Conservation (phyloP, 2,329 filamentous ascomycete genomes). For the Dryadomyces sulphureus region DNA sequence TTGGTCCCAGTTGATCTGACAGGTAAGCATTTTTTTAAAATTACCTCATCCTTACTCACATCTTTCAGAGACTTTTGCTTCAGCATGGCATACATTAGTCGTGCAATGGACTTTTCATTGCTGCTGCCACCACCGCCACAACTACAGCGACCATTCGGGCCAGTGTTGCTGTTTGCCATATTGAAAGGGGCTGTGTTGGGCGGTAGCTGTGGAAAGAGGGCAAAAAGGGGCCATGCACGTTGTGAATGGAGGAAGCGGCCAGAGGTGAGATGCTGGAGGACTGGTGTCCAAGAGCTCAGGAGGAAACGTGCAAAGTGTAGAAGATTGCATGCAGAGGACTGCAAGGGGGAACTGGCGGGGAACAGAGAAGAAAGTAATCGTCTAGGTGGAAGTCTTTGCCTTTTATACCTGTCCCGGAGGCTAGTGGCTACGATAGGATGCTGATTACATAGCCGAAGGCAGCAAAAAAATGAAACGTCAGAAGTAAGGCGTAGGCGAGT, state of each 20-base stretch:
- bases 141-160: neutral
- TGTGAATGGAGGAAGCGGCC: neutral
- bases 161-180: neutral
- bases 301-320: neutral
- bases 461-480: neutral
- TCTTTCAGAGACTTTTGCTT: conserved; percentile 46
- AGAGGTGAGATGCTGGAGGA: neutral
- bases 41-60: conserved; percentile 24
- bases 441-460: too few relatives aligned
- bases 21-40: too few relatives aligned
- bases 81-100: conserved; percentile 44
- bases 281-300: too few relatives aligned
- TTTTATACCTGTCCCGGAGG: too few relatives aligned
- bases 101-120: conserved; percentile 37
- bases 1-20: conserved; percentile 43
- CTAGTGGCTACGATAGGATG: too few relatives aligned
- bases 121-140: conserved; percentile 12
- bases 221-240: neutral
- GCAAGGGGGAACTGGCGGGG: neutral
- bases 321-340: neutral
- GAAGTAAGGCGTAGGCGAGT: too few relatives aligned
- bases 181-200: neutral
- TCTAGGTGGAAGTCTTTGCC: too few relatives aligned
- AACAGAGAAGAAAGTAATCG: neutral
- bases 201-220: neutral